Evolutionary conservation across 2,329 filamentous ascomycete genomes (phyloP).

Genomic region (Albifimbria verrucaria): DNA sequence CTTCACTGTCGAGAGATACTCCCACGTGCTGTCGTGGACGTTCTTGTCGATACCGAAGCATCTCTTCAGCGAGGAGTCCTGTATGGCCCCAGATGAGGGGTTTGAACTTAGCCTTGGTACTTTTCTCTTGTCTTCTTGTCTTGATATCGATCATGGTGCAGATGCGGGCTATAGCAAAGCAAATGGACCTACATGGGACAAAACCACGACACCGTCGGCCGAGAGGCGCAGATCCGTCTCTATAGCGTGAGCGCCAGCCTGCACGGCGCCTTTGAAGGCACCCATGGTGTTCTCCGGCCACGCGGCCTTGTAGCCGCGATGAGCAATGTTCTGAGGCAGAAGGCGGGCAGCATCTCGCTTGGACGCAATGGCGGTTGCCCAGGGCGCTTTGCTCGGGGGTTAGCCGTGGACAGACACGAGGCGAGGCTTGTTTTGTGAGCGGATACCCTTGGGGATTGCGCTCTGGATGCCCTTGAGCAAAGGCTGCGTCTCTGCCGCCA

Average conservation of each 20-base stretch:
- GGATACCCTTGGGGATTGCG: neutral
- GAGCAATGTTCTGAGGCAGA: constrained; percentile 71
- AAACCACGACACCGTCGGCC: constrained; percentile 76
- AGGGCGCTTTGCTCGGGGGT: constrained; percentile 21
- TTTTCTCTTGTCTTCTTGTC: neutral
- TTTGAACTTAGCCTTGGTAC: neutral
- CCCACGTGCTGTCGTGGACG: constrained; percentile 75
- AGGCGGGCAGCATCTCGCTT: constrained; percentile 18
- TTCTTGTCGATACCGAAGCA: constrained; percentile 75
- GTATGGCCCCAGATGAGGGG: neutral
- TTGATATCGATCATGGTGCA: neutral
- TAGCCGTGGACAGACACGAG: neutral
- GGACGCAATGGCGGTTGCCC: constrained; percentile 29
- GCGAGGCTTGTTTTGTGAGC: neutral
- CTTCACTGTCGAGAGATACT: constrained; percentile 63
- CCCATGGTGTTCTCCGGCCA: constrained; percentile 85
- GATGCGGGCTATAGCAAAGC: neutral
- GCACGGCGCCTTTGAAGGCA: constrained; percentile 71
- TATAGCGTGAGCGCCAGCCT: constrained; percentile 73
- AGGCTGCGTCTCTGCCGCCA: constrained; percentile 1
- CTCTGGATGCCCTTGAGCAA: neutral
- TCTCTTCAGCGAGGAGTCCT: constrained; percentile 53
- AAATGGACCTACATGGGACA: constrained; percentile 66
- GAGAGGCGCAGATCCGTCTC: constrained; percentile 88
- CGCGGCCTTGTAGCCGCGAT: constrained; percentile 73